Percentiles rank a stretch among this genome's conserved stretches.
Evolutionary conservation across 257 asterid species (phyloP).

Genomic region (Dorcoceras hygrometricum): DNA sequence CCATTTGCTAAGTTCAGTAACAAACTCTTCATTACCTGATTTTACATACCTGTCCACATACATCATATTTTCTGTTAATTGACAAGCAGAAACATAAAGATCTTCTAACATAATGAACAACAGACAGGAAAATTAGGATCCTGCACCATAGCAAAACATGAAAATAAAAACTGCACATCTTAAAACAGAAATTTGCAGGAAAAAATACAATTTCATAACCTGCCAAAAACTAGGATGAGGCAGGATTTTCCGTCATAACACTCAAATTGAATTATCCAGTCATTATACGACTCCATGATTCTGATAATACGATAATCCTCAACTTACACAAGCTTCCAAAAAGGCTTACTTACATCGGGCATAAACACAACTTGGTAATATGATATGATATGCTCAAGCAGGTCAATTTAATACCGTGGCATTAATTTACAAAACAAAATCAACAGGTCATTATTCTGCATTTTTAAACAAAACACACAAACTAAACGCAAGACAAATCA

Average conservation of each 20-base stretch:
- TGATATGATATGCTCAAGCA: constrained; percentile 14
- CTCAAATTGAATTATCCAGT: not conserved
- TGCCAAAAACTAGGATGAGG: not conserved
- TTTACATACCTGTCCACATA: constrained; percentile 52
- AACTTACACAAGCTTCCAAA: not conserved
- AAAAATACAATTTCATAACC: constrained; percentile 8
- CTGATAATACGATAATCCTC: not conserved
- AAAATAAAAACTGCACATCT: not conserved
- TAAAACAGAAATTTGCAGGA: not conserved
- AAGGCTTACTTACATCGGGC: not conserved
- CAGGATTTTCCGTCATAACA: not conserved
- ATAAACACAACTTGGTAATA: constrained; percentile 7
- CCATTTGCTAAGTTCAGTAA: constrained; percentile 82
- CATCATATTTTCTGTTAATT: constrained; percentile 23
- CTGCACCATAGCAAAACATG: constrained; percentile 9
- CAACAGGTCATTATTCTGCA: not conserved
- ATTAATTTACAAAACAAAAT: constrained; percentile 13
- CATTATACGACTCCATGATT: constrained; percentile 1
- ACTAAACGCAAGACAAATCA: constrained; percentile 1
- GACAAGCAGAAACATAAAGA: constrained; percentile 21
- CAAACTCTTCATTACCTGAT: constrained; percentile 80
- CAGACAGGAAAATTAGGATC: not conserved
- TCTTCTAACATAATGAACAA: not conserved
- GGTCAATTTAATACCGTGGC: not conserved
- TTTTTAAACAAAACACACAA: not conserved